These are phyloP conservation scores for Spergularia marina DNA, from an alignment of 148 eudicot species.

Conservation along the genomic window DNA sequence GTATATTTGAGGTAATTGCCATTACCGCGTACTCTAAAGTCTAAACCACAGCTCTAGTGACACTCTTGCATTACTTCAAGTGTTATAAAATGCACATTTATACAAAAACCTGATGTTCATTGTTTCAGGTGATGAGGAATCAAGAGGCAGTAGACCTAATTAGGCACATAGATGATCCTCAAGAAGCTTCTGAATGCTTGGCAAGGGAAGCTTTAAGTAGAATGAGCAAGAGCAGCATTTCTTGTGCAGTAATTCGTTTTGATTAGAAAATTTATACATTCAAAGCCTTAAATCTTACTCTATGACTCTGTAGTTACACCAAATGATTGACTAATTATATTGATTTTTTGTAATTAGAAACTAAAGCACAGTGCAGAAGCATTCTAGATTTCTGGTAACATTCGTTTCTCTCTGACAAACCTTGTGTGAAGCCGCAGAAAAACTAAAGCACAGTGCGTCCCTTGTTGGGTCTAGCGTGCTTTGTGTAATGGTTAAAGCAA, in stretches of 20 bases:
- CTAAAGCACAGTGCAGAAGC: background rate
- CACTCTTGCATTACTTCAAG: background rate
- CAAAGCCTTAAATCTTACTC: background rate
- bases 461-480: constrained; percentile 84
- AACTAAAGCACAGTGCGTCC: too few relatives aligned
- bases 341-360: background rate
- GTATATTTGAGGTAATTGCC: constrained; percentile 64
- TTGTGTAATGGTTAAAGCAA: constrained; percentile 68
- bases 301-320: background rate
- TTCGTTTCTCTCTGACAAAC: background rate
- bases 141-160: constrained; percentile 82
- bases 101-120: background rate
- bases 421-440: background rate
- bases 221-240: constrained; percentile 57
- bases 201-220: constrained; percentile 62
- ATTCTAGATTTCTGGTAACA: background rate
- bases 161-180: constrained; percentile 72
- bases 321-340: background rate
- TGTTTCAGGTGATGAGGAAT: constrained; percentile 59
- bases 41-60: too few relatives aligned
- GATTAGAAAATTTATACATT: constrained; percentile 22
- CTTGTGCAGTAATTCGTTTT: constrained; percentile 58
- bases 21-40: background rate
- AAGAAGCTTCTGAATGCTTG: constrained; percentile 70
- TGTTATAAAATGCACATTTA: background rate